Base-by-base conservation (phyloP, 441 rosid species). In the Theobroma grandiflorum region DNA sequence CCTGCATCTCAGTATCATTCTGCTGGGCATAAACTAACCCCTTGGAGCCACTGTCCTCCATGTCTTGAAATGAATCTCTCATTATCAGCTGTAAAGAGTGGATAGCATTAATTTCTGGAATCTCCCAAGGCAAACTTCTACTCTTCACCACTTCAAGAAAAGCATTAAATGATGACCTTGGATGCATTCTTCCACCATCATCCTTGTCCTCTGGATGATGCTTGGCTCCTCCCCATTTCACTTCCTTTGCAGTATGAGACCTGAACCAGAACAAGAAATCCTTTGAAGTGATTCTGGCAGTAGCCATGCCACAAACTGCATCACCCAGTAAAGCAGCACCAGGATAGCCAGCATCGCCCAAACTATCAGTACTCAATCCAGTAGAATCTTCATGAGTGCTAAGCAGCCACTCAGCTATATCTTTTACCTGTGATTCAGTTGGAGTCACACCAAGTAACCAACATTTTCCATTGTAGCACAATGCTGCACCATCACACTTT, bases 191-290 rank as follows among this genome's bases (percentile, higher is more conserved):
- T 71, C 87, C 91, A 6, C 81, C 88, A 45, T 89, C 94, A 72
- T 95, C 96, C 83, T 82, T 92, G 82, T 88, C 82, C 61, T 85
- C 84, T 0, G 89, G 94, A 63, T 87, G 92, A 84, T 92, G 93
- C 88, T 92, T 92, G 43, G 97, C 97, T 80, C 95, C 97, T 50
- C 97, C 95, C 98, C 97, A 95, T 84, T 92, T 92, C 35, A 93
- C 81, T 78, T 90, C 91, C 74, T 90, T 89, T 14, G 92, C 98
- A 62, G 92, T 87, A 43, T 92, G 93, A 14, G 98, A 95, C 83
- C 98, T 89, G 81, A 95, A 95, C 98, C 98, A 93, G 87, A 93
- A 88, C 80, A 95, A 86, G 82, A 90, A 93, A 85, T 91, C 92
- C 83, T 82, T 86, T 11, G 91, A 88, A 80, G 85, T 89, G 79